phyloP scores from a whole-genome alignment of 2,329 filamentous ascomycete species.

The Beauveria rudraprayagi region DNA sequence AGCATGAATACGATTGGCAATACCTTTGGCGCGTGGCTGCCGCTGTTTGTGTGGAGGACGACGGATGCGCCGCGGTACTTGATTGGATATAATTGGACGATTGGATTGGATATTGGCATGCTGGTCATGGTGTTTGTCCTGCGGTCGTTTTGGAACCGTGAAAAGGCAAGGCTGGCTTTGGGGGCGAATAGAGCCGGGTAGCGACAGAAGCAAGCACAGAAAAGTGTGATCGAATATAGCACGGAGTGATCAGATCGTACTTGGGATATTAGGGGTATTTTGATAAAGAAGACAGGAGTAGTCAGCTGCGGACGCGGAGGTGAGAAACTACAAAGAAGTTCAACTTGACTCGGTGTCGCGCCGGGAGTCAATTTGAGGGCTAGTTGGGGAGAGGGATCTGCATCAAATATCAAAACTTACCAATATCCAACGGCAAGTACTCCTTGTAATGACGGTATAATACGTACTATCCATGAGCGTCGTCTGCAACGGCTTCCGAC shows the following conservation, averaged over 20 bases:
- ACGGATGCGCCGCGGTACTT: constrained; percentile 29
- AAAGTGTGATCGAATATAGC: too few relatives aligned
- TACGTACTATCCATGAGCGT: not conserved
- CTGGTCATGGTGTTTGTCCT: constrained; percentile 16
- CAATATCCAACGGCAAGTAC: too few relatives aligned
- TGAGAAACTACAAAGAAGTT: too few relatives aligned
- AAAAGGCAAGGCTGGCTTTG: not conserved
- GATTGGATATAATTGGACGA: constrained; percentile 27
- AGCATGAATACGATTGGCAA: constrained; percentile 39
- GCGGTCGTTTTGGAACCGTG: constrained; percentile 7
- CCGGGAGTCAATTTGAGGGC: too few relatives aligned
- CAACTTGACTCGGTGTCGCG: too few relatives aligned
- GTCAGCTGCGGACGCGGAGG: too few relatives aligned
- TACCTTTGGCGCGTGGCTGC: constrained; percentile 35
- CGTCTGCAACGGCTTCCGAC: not conserved
- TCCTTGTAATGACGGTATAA: too few relatives aligned
- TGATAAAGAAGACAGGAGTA: too few relatives aligned
- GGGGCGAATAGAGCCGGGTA: not conserved
- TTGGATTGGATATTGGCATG: constrained; percentile 20
- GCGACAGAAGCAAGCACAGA: not conserved
- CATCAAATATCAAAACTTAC: too few relatives aligned
- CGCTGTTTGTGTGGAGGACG: constrained; percentile 27
- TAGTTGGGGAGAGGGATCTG: too few relatives aligned
- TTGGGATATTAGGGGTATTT: too few relatives aligned
- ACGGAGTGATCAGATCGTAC: too few relatives aligned